Percentiles rank a stretch among this genome's conserved stretches.
Evolutionary conservation across 768 basidiomycete genomes (phyloP).

Genomic region (Boletales sp.): DNA sequence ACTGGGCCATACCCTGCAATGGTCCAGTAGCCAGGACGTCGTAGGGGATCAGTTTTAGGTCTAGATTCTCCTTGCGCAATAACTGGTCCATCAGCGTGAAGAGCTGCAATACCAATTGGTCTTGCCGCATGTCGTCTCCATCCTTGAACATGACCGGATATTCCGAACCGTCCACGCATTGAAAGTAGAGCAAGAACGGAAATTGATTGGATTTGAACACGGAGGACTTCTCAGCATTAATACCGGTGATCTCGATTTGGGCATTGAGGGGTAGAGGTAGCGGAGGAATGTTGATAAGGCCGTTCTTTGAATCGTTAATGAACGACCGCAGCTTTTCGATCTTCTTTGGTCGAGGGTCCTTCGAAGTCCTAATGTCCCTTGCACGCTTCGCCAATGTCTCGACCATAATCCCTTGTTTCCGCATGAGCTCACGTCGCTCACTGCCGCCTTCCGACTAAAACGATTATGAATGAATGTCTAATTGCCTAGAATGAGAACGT

Average conservation of each 20-base stretch:
- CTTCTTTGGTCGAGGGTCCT: constrained; percentile 94
- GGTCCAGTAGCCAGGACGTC: constrained; percentile 91
- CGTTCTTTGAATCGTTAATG: constrained; percentile 82
- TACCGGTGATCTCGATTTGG: constrained; percentile 77
- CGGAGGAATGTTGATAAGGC: constrained; percentile 71
- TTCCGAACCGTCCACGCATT: constrained; percentile 77
- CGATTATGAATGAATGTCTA: not conserved
- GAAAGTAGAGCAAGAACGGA: constrained; percentile 88
- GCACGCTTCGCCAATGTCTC: constrained; percentile 84
- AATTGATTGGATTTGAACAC: constrained; percentile 98
- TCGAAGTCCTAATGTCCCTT: constrained; percentile 81
- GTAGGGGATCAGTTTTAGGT: constrained; percentile 87
- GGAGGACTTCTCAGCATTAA: constrained; percentile 87
- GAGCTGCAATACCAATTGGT: constrained; percentile 97
- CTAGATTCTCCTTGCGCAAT: constrained; percentile 90
- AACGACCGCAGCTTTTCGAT: constrained; percentile 91
- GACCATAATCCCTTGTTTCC: constrained; percentile 87
- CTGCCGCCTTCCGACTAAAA: constrained; percentile 66
- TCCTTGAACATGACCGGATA: constrained; percentile 98
- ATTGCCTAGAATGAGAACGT: not conserved
- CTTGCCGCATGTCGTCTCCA: constrained; percentile 97
- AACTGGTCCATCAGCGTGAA: constrained; percentile 97
- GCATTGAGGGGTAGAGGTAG: constrained; percentile 92
- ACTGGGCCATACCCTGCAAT: constrained; percentile 93
- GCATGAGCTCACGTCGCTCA: constrained; percentile 82